Evolutionary conservation across 1,139 yeast species (phyloP).

Genomic region (Nadsonia starkeyi-henricii): DNA sequence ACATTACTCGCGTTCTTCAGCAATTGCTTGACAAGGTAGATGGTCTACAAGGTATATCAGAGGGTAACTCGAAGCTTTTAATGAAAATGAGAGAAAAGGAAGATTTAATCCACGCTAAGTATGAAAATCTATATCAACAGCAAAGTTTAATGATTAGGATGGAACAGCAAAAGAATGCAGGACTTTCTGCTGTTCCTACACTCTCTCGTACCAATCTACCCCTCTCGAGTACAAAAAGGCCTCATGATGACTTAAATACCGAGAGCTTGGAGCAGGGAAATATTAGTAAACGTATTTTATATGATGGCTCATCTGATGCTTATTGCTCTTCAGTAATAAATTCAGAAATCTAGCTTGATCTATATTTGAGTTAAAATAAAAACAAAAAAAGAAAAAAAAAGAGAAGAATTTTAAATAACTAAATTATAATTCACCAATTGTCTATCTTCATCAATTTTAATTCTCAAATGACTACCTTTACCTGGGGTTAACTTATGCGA

Average conservation of each 20-base stretch:
- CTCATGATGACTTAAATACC: too few species aligned
- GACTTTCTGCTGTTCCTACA: not conserved
- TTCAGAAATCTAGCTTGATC: not conserved
- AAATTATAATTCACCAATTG: not conserved
- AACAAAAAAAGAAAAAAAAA: not conserved
- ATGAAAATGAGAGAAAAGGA: not conserved
- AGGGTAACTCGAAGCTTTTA: not conserved
- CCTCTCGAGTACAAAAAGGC: not conserved
- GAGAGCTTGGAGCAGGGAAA: not conserved
- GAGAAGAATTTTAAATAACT: not conserved
- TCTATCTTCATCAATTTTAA: conserved; percentile 4
- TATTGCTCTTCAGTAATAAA: not conserved
- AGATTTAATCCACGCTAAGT: not conserved
- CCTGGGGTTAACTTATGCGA: conserved; percentile 3
- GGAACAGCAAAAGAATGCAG: not conserved
- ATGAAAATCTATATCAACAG: too few species aligned
- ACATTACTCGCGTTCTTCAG: not conserved
- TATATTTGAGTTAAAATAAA: not conserved
- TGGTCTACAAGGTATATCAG: not conserved
- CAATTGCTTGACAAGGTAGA: not conserved
- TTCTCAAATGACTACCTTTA: conserved; percentile 2
- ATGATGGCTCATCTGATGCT: not conserved
- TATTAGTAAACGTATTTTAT: not conserved
- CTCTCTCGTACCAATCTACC: not conserved
- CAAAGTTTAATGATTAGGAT: too few species aligned